Evolutionary conservation across 1,284 basidiomycete genomes (phyloP).

Genomic region (Boletellus deceptivus): DNA sequence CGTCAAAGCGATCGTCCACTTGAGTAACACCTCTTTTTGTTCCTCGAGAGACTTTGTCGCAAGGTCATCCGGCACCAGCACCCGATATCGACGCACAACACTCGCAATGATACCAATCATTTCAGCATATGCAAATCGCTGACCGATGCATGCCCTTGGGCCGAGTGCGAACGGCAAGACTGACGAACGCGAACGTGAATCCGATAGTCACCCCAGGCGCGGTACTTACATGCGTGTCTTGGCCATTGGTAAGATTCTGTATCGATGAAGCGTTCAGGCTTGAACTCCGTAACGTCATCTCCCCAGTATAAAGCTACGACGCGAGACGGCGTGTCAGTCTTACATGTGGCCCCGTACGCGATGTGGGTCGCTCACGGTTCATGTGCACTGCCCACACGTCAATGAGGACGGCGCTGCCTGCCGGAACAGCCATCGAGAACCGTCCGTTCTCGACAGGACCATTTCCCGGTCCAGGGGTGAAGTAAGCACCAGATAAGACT

Average conservation of each 20-base stretch:
- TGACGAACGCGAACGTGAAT: slow-evolving; percentile 8
- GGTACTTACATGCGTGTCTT: slow-evolving; percentile 30
- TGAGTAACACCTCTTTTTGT: slow-evolving; percentile 28
- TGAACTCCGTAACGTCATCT: slow-evolving; percentile 40
- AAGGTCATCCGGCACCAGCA: slow-evolving; percentile 36
- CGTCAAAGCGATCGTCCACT: slow-evolving; percentile 33
- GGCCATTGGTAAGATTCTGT: slow-evolving; percentile 38
- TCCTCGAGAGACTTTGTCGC: slow-evolving; percentile 22
- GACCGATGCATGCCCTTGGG: slow-evolving; percentile 41
- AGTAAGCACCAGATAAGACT: slow-evolving; percentile 34
- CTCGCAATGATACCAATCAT: slow-evolving; percentile 30
- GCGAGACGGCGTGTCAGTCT: too few relatives aligned
- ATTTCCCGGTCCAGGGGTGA: slow-evolving; percentile 30
- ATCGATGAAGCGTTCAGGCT: slow-evolving; percentile 49
- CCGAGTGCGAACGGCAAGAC: slow-evolving; percentile 42
- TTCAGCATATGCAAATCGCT: slow-evolving; percentile 32
- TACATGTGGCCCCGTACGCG: background rate
- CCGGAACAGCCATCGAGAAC: slow-evolving; percentile 38
- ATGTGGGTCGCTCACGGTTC: slow-evolving; percentile 29
- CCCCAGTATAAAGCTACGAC: slow-evolving; percentile 41
- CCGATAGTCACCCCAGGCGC: background rate
- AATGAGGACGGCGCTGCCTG: slow-evolving; percentile 38
- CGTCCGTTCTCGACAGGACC: slow-evolving; percentile 29
- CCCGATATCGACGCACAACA: slow-evolving; percentile 29
- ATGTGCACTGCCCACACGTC: slow-evolving; percentile 41